Evolutionary conservation across 768 basidiomycete genomes (phyloP), one percentile per base, ranked within the genome.

Genomic region (Mycena leptocephala): DNA sequence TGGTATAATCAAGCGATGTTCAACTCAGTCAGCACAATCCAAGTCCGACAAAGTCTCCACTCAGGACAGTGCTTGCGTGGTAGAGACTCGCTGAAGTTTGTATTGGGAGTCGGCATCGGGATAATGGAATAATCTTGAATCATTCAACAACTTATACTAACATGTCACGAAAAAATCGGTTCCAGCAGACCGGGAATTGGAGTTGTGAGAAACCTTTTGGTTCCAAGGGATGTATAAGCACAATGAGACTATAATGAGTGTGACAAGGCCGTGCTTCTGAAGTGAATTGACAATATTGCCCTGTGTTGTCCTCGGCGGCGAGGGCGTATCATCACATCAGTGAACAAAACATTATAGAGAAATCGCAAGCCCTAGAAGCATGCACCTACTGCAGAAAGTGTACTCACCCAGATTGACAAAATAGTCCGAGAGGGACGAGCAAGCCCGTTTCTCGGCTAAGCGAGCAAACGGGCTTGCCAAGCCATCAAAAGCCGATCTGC

Each of bases 101-200:
- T 37, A 61, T n/a, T 61, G 24, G 37, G 59, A 37, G 59, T 61
- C 16, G 20, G 59, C 35, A 65, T 65, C 48, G 35, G 59, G 28
- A 41, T 59, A 22, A 61, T 61, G 28, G 33, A 61, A 61, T 61
- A 61, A 18, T 37, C 11, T 61, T 61, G 10, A 37, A 35, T 39
- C 59, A 61, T 61, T 61, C 59, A 37, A 37, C 59, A 61, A 61
- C 59, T 61, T 61, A 43, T 43, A 43, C 35, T 37, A 37, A 59
- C 55, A 32, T 56, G 55, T 37, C 22, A 39, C 32, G 28, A 35
- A 37, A 61, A 61, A 61, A 37, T 8, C n/a, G 32, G 32, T 9
- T 61, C 59, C 53, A 55, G 53, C 32, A 32, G 56, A 58, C 56
- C 56, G 28, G 56, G 56, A 58, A 58, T 58, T 58, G 20, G 56